Conservation (phyloP, 139 green algal genomes). For the Ettlia oleoabundans region DNA sequence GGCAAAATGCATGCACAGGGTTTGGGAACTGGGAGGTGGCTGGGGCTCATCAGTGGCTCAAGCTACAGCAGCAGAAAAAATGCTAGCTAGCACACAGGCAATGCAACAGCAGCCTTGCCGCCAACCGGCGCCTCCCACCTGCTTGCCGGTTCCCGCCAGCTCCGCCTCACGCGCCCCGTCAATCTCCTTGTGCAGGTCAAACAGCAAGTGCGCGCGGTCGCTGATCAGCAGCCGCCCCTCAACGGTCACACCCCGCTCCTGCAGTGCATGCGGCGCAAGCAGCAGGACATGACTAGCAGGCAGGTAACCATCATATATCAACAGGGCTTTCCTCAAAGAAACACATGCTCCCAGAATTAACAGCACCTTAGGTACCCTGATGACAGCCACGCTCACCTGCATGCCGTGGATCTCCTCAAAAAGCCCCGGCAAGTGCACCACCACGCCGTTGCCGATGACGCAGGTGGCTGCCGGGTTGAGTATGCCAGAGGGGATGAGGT, state of each 20-base stretch:
- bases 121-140: neutral
- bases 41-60: too few species aligned
- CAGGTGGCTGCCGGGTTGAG: slow-evolving; percentile 91
- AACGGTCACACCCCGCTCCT: slow-evolving; percentile 49
- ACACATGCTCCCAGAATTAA: neutral
- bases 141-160: slow-evolving; percentile 33
- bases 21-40: too few species aligned
- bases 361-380: too few species aligned
- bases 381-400: neutral
- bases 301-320: too few species aligned
- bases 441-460: slow-evolving; percentile 97
- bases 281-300: neutral
- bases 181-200: slow-evolving; percentile 98
- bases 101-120: too few species aligned
- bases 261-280: neutral
- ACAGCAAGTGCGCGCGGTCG: slow-evolving; percentile 96
- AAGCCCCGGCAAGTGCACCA: slow-evolving; percentile 94
- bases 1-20: too few species aligned
- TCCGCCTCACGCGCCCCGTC: slow-evolving; percentile 90
- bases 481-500: slow-evolving; percentile 97
- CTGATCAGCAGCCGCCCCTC: slow-evolving; percentile 78
- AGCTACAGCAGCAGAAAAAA: too few species aligned
- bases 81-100: too few species aligned
- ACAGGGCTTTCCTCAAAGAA: neutral
- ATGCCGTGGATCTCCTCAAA: slow-evolving; percentile 91